Percentiles rank a stretch among this genome's conserved stretches.
Evolutionary conservation across 768 basidiomycete genomes (phyloP).

Genomic region (Pleurotus sapidus): DNA sequence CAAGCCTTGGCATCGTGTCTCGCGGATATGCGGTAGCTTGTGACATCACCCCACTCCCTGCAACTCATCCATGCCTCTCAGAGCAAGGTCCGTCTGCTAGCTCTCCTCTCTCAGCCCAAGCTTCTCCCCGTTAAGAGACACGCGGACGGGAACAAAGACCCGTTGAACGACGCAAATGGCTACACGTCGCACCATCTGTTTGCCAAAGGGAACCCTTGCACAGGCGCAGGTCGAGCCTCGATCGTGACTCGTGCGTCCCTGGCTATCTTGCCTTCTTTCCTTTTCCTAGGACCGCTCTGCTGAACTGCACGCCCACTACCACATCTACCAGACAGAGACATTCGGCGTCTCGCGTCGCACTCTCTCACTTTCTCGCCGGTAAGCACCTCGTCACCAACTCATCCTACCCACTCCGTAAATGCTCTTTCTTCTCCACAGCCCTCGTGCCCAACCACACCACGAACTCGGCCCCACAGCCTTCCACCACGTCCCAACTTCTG

Average conservation of each 20-base stretch:
- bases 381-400: too few relatives aligned
- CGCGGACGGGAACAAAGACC: neutral
- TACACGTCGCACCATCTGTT: neutral
- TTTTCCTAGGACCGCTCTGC: neutral
- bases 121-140: neutral
- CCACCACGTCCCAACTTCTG: too few relatives aligned
- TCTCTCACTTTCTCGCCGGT: too few relatives aligned
- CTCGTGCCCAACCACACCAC: too few relatives aligned
- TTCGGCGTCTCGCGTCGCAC: too few relatives aligned
- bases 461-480: too few relatives aligned
- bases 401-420: too few relatives aligned
- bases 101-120: neutral
- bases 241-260: neutral
- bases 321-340: neutral
- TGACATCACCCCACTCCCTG: too few relatives aligned
- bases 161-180: neutral
- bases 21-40: too few relatives aligned
- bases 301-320: neutral
- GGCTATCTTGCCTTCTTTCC: neutral
- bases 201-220: neutral
- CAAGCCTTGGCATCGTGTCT: too few relatives aligned
- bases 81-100: neutral
- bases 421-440: too few relatives aligned
- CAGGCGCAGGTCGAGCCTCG: neutral
- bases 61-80: neutral